Evolutionary conservation across 2,329 filamentous ascomycete genomes (phyloP), one percentile per base, ranked within the genome.

Genomic region (Curvularia verruculosa): DNA sequence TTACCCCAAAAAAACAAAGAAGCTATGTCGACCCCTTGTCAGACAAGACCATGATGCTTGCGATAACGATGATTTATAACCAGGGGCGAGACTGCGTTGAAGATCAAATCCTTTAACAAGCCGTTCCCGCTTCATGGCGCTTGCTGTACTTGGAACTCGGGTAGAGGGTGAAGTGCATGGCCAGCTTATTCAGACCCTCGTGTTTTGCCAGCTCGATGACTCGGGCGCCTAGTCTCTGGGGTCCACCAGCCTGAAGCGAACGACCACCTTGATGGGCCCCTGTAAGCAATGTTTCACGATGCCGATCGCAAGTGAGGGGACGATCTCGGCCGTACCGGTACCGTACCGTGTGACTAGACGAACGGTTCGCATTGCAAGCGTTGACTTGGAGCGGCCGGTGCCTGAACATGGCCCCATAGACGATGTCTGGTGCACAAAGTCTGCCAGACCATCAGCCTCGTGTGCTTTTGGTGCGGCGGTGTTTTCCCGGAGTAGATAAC

Each of bases 351-450:
- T 56, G 49, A 37, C 43, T 36, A 49, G 45, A 41, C 50, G 15
- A 58, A 58, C 44, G 44, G 52, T 56, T 59, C 56, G 59, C 49
- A 56, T 49, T 15, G 43, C 29, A 49, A 36, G 51, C 46, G 28
- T 36, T 13, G 29, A 43, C 15, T 7, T 21, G 23, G 10, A 41
- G 40, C 48, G 48, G 51, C 34, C 51, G 26, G 18, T 19, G 26
- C 28, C 18, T 29, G 26, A n/a, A 19, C 26, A 12, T 13, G 2
- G n/a, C 26, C n/a, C 24, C 5, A 26, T 24, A 13, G 24, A 6
- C 8, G 2, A 18, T 12, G 10, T 31, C 4, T 46, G 26, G 26
- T 31, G n/a, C 13, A 6, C 15, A 19, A 13, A 8, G n/a, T 13
- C 29, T 45, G 18, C n/a, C n/a, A 28, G 26, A 18, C 43, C 10